Evolutionary conservation across 495 filamentous ascomycete species (phyloP), one percentile per base, ranked within the genome.

Genomic region (Saxophila tyrrhenica): DNA sequence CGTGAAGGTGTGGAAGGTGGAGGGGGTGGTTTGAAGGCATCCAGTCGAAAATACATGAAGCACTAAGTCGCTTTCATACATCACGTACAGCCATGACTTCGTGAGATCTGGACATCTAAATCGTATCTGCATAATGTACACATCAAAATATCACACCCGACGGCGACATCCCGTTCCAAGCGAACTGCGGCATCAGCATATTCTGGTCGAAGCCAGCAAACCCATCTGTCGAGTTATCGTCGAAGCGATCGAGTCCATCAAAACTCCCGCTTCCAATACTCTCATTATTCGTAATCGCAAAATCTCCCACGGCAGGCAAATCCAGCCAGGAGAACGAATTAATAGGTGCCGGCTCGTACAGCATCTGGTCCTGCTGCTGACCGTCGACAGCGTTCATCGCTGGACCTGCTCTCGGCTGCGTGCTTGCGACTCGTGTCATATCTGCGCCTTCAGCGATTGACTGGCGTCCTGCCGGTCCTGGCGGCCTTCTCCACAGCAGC

Each of bases 1-100:
- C 0, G 78, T 97, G 21, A 98, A 95, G 76, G 75, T 89, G 43
- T 97, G 92, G 92, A 76, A 73, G 56, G 81, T 95, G 2, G 75
- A 82, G 59, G 80, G 80, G 2, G 54, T 61, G 39, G 32, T 38
- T 32, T 61, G 52, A 60, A n/a, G 13, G 29, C 29, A 35, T 35
- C n/a, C n/a, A n/a, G n/a, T n/a, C n/a, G n/a, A n/a, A n/a, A n/a
- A n/a, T n/a, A n/a, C n/a, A n/a, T n/a, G n/a, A n/a, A n/a, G n/a
- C n/a, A n/a, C n/a, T n/a, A n/a, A n/a, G n/a, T n/a, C n/a, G n/a
- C n/a, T n/a, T n/a, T n/a, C n/a, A n/a, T n/a, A n/a, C n/a, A n/a
- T n/a, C n/a, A n/a, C n/a, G n/a, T n/a, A n/a, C n/a, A n/a, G n/a
- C n/a, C n/a, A n/a, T n/a, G n/a, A n/a, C n/a, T n/a, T n/a, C n/a